These are phyloP conservation scores for Prunus yedoensis DNA, from an alignment of 331 rosid species.

Conservation along the genomic window DNA sequence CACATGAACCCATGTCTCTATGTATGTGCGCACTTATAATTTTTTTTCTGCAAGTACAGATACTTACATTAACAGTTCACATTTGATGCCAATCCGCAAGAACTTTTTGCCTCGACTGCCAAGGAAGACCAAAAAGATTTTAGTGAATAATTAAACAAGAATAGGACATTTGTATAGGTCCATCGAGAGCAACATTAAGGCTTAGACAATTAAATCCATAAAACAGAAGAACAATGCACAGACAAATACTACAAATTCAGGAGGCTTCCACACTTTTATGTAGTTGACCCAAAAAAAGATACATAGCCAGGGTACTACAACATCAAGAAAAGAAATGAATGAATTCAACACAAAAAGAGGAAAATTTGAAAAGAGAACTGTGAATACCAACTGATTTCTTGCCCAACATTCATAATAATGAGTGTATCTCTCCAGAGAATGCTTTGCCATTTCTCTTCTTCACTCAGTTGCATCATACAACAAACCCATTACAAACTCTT, in stretches of 20 bases:
- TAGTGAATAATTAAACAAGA: not conserved
- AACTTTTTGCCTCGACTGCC: constrained; percentile 50
- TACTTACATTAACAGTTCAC: constrained; percentile 39
- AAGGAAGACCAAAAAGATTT: not conserved
- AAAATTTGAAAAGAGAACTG: not conserved
- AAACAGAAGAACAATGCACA: not conserved
- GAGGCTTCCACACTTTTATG: not conserved
- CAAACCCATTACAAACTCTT: not conserved
- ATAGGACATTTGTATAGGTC: not conserved
- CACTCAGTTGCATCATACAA: constrained; percentile 47
- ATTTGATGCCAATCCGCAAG: constrained; percentile 28
- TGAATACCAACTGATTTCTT: constrained; percentile 41
- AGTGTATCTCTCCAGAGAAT: constrained; percentile 38
- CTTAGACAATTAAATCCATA: not conserved
- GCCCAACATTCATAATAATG: constrained; percentile 59
- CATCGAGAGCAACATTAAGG: not conserved
- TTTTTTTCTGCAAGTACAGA: no score
- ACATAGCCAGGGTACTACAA: not conserved
- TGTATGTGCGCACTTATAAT: not conserved
- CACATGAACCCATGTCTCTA: not conserved
- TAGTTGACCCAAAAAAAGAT: not conserved
- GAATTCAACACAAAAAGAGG: not conserved
- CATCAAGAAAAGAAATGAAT: not conserved
- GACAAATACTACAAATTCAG: not conserved
- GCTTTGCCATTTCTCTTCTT: constrained; percentile 36